phyloP scores from a whole-genome alignment of 352 stramenopile species.

The Globisporangium orthogonon region DNA sequence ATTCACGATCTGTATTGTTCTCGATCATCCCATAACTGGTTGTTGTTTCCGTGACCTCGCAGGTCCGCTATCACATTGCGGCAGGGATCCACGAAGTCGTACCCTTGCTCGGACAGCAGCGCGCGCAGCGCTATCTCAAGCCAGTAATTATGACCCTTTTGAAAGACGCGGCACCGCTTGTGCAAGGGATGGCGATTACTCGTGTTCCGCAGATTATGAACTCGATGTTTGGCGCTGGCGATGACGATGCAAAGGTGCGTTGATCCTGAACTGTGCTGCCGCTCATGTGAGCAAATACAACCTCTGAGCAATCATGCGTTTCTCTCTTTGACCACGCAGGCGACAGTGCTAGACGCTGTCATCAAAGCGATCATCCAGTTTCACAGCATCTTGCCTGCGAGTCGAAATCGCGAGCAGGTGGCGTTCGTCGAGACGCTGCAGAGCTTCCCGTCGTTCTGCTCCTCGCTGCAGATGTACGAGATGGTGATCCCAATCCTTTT shows the following conservation, averaged over 20 bases:
- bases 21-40: too few species aligned
- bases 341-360: conserved; percentile 36
- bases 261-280: background rate
- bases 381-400: conserved; percentile 54
- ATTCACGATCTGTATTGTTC: too few species aligned
- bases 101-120: conserved; percentile 47
- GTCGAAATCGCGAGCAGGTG: conserved; percentile 65
- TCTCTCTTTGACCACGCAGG: conserved; percentile 14
- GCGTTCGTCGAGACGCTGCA: conserved; percentile 57
- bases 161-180: conserved; percentile 49
- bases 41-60: background rate
- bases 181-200: conserved; percentile 62
- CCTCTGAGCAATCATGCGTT: too few species aligned
- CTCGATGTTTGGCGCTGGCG: conserved; percentile 36
- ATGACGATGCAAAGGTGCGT: conserved; percentile 68
- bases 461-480: conserved; percentile 16
- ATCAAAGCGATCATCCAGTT: conserved; percentile 73
- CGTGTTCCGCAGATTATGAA: conserved; percentile 42
- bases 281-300: background rate
- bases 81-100: conserved; percentile 73
- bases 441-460: conserved; percentile 33
- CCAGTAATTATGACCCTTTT: conserved; percentile 42
- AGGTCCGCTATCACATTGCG: conserved; percentile 62
- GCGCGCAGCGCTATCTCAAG: conserved; percentile 62
- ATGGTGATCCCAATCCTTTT: conserved; percentile 69